Evolutionary conservation across 1,139 yeast species (phyloP), one percentile per base, ranked within the genome.

Genomic region (Maudiozyma humilis): DNA sequence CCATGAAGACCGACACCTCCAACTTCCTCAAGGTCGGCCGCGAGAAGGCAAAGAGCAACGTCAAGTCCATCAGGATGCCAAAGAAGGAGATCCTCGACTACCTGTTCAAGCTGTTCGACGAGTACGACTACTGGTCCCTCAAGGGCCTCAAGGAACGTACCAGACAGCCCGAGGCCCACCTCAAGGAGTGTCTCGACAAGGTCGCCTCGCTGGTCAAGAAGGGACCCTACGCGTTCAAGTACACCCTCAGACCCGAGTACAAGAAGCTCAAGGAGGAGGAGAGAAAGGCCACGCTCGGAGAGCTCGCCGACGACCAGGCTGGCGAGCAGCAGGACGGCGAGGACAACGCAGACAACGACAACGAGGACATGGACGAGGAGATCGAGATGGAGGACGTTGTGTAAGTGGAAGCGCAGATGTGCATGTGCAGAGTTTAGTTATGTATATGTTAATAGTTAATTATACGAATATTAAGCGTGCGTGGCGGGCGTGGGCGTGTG

Each of bases 61-160:
- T 73, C 48, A 82, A 95, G 60, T 95, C 96, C 32, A 87, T 86
- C 51, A 78, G 99, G 63, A 84, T 91, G 82, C 95, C 95, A 34
- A 82, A 86, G 69, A 87, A 86, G 64, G 96, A 88, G 53, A 76
- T 91, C 46, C 75, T 91, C 72, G 96, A 89, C 64, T 68, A 86
- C 54, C 70, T 91, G 51, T 91, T 93, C 75, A 75, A 85, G 54
- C 72, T 91, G 54, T 91, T 91, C 64, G 96, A 88, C 62, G 94
- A 89, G 64, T 88, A 85, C 63, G 97, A 91, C 61, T 91, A 89
- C 65, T 91, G 98, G 98, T 82, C 94, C 10, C 73, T 91, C 73
- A 88, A 88, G 65, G 96, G 96, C 32, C 71, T 91, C 50, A 84
- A 88, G 61, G 98, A 91, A 63, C 76, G 95, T 55, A 88, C 97